Conservation (phyloP, 1,284 basidiomycete species). For the Sanguinoderma infundibulare region DNA sequence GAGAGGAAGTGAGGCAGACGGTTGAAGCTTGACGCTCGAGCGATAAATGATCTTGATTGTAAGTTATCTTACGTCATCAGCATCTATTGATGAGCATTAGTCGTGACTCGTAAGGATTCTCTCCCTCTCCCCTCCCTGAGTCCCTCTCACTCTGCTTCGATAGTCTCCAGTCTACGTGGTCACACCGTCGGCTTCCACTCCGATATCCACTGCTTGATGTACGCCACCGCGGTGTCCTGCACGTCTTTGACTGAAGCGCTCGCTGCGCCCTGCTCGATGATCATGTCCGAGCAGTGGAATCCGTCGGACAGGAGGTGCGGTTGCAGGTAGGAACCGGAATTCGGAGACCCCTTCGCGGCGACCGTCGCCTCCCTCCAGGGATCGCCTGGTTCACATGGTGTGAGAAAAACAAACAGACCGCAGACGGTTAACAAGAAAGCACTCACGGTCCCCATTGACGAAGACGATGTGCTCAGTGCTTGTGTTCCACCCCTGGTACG, state of each 20-base stretch:
- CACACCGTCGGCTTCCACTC: constrained; percentile 18
- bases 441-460: constrained; percentile 64
- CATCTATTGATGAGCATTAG: too few relatives aligned
- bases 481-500: constrained; percentile 65
- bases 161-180: too few relatives aligned
- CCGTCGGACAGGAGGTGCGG: constrained; percentile 61
- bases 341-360: constrained; percentile 50
- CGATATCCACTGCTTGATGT: constrained; percentile 22
- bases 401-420: too few relatives aligned
- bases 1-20: too few relatives aligned
- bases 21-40: too few relatives aligned
- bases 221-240: constrained; percentile 45
- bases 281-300: constrained; percentile 68
- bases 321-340: constrained; percentile 50
- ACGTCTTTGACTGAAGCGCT: constrained; percentile 54
- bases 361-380: constrained; percentile 72
- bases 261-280: constrained; percentile 41
- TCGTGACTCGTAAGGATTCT: too few relatives aligned
- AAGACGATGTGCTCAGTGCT: constrained; percentile 62
- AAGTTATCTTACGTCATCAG: too few relatives aligned
- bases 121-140: too few relatives aligned
- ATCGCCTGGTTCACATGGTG: constrained; percentile 50
- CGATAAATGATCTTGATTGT: too few relatives aligned
- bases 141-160: too few relatives aligned
- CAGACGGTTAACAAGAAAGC: background rate